Evolutionary conservation across 257 asterid species (phyloP), one percentile per base, ranked within the genome.

Genomic region (Rauvolfia tetraphylla): DNA sequence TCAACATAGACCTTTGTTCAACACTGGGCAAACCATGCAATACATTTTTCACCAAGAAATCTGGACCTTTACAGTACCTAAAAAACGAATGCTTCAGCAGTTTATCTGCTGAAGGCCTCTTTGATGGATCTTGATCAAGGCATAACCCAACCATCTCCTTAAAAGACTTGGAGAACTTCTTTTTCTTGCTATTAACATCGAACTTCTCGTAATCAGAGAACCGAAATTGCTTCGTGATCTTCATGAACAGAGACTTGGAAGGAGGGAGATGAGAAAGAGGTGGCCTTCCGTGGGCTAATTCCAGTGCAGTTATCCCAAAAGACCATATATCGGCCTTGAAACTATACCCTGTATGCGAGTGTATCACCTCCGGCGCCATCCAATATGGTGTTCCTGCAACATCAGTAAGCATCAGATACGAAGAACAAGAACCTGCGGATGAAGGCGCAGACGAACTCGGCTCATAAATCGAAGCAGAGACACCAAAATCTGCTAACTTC

Each of bases 341-440:
- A 73, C 97, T 83, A 14, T 93, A 93, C 49, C 95, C 97, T 0
- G 86, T 88, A 76, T 87, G 95, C 0, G 97, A 93, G 59, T 87
- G 93, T 63, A 91, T 89, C 77, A 93, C 96, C 80, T 93, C 97
- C 0, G 97, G 96, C 1, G 96, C 97, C 98, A 93, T 93, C 96
- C 95, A 91, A 34, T 90, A 93, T 0, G 98, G 98, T 1, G 96
- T 93, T 31, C 97, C 97, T 0, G 95, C 87, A 4, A 93, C 72
- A 62, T 90, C 96, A 0, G 92, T 91, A 31, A 88, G 79, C 92
- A 85, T 82, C 62, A 82, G 69, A 29, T 86, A 82, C 3, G 87
- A 76, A 4, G 90, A 84, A 22, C 83, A 81, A 9, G 86, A 85
- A 2, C 85, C 39, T 23, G 66, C 5, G 0, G 31, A 75, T 4